Conservation (phyloP, 306 rosid genomes). For the Rosa chinensis region DNA sequence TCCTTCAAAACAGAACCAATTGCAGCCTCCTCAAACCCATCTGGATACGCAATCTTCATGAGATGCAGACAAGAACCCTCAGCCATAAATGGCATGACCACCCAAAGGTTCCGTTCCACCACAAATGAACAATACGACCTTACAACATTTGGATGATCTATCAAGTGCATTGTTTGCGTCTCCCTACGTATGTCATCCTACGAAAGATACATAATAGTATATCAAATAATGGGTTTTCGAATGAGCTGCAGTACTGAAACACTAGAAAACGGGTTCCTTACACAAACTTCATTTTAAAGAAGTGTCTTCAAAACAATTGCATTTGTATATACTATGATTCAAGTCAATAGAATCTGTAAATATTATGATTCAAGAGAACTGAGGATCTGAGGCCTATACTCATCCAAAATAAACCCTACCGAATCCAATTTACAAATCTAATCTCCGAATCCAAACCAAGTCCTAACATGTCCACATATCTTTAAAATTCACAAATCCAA, state of each 20-base stretch:
- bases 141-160: slow-evolving; percentile 88
- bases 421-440: slow-evolving; percentile 4
- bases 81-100: slow-evolving; percentile 92
- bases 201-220: background rate
- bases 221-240: background rate
- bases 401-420: background rate
- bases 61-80: slow-evolving; percentile 97
- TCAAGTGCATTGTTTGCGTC: slow-evolving; percentile 93
- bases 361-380: background rate
- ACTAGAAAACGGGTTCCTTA: background rate
- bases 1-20: slow-evolving; percentile 84
- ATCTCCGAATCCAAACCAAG: background rate
- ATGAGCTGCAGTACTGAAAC: background rate
- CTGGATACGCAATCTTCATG: slow-evolving; percentile 83
- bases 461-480: background rate
- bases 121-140: slow-evolving; percentile 88
- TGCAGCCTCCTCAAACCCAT: slow-evolving; percentile 86
- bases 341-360: background rate
- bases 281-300: no score
- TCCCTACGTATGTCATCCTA: slow-evolving; percentile 83
- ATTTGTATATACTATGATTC: no score
- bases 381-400: slow-evolving; percentile 17
- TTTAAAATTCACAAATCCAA: slow-evolving; percentile 1
- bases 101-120: slow-evolving; percentile 84
- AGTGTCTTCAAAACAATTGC: background rate